Evolutionary conservation across 2,329 filamentous ascomycete species (phyloP), one percentile per base, ranked within the genome.

Genomic region (Fusarium duplospermum): DNA sequence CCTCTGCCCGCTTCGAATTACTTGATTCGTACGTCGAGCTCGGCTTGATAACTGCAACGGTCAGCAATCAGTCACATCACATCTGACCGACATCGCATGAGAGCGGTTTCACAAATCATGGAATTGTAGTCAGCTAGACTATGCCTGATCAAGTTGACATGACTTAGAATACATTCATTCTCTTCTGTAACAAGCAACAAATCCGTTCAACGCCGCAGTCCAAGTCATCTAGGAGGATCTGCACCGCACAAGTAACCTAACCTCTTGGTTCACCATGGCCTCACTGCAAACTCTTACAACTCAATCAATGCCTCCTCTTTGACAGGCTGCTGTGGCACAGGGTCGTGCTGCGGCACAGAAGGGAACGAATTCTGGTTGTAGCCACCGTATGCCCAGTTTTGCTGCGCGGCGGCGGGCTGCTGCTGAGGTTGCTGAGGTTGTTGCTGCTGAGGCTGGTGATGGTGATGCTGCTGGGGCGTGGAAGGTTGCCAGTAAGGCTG

Each of bases 261-360:
- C 33, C 7, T 47, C 8, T 56, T 42, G 38, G 58, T 24, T 42
- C 47, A 42, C 27, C 20, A 36, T 35, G 22, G 13, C 14, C 31
- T 24, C 54, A 13, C 9, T 14, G 22, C 64, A 58, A n/a, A 65
- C 45, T 40, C 58, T 80, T 76, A 95, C 71, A 96, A 86, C 82
- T 96, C 94, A 82, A 96, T 96, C 78, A 96, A 83, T 67, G 91
- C 93, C 82, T 96, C 94, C 82, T 96, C 93, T 56, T 93, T 87
- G 1, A 85, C 87, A 16, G 88, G 89, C 77, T 87, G 78, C 70
- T 81, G 79, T 13, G 50, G 50, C 27, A 79, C 70, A 4, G 82
- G 83, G 50, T 85, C 84, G 59, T 83, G 87, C 62, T 84, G 83
- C 14, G 89, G 90, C 31, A 89, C 87, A 3, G 89, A 86, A 1